Evolutionary conservation across 2,329 filamentous ascomycete genomes (phyloP), one percentile per base, ranked within the genome.

Genomic region (Trichoderma cornu-damae): DNA sequence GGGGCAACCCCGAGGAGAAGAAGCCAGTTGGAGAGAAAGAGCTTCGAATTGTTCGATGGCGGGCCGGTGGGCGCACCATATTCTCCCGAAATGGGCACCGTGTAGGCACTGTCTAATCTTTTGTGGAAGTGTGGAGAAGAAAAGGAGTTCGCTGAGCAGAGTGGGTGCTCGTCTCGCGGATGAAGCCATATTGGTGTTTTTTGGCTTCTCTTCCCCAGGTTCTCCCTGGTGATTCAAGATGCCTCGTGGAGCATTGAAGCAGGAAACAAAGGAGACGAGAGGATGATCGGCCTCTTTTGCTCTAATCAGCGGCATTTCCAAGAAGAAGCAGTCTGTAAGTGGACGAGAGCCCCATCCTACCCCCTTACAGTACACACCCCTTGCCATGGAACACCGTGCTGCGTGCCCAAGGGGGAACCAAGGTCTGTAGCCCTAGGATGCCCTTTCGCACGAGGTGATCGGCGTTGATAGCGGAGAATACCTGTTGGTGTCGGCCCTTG

Each of bases 271-370:
- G 40, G 24, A 14, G 26, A 38, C 28, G 46, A 47, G 6, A 20
- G 26, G 4, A 20, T 22, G 51, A 47, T 55, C 51, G 42, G 51
- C 51, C n/a, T n/a, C n/a, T 55, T 55, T 55, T 55, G 7, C 51
- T 44, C 51, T 42, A 55, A 42, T 40, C 51, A 55, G 22, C 51
- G 51, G 47, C 20, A 55, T 55, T 47, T 28, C 32, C 40, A 30
- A 20, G 22, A n/a, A 20, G 22, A 26, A 16, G n/a, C 3, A 28
- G 26, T n/a, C 40, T 55, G 24, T 47, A 28, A 16, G 20, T 38
- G 32, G 26, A 11, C n/a, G 32, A 38, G 46, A n/a, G 26, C 22
- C 12, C 22, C 51, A 40, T 42, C 47, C 46, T 42, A 55, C 22
- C 12, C 22, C 51, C 51, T 42, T 55, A 55, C 51, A 55, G 51